Percentiles rank a stretch among this genome's conserved stretches.
Evolutionary conservation across 305 asterid species (phyloP).

Genomic region (Lippia alba): DNA sequence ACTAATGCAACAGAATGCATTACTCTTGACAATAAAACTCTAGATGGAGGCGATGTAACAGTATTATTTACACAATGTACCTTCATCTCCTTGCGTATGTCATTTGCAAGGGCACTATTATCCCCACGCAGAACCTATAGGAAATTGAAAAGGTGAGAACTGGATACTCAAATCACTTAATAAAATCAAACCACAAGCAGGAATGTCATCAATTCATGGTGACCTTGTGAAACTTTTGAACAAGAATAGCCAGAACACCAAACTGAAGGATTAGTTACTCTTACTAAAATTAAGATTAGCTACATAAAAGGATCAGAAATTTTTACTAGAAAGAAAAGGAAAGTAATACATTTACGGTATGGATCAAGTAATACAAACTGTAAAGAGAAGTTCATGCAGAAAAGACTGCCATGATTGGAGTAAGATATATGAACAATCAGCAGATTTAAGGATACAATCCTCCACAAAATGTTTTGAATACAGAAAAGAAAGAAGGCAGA

Average conservation of each 20-base stretch:
- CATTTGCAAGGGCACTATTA: constrained; percentile 95
- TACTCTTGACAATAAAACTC: not conserved
- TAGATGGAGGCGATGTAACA: constrained; percentile 2
- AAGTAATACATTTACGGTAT: not conserved
- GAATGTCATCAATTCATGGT: constrained; percentile 23
- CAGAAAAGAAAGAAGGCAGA: constrained; percentile 1
- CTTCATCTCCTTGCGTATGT: constrained; percentile 98
- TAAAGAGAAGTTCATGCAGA: constrained; percentile 8
- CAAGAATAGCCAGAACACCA: constrained; percentile 14
- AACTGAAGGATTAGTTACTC: constrained; percentile 22
- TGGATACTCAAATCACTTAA: constrained; percentile 17
- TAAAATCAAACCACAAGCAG: constrained; percentile 17
- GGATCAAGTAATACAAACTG: constrained; percentile 17
- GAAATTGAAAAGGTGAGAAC: constrained; percentile 32
- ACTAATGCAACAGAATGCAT: not conserved
- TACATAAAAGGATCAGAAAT: constrained; percentile 12
- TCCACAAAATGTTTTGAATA: constrained; percentile 20
- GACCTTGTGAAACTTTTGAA: constrained; percentile 10
- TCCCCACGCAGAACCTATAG: constrained; percentile 92
- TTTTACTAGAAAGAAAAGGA: constrained; percentile 17
- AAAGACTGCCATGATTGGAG: constrained; percentile 2
- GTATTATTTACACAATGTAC: constrained; percentile 40
- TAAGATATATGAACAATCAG: constrained; percentile 15
- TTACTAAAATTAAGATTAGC: constrained; percentile 8
- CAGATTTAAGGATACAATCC: not conserved